Evolutionary conservation across 148 eudicot species (phyloP).

Genomic region (Hydrangea macrophylla): DNA sequence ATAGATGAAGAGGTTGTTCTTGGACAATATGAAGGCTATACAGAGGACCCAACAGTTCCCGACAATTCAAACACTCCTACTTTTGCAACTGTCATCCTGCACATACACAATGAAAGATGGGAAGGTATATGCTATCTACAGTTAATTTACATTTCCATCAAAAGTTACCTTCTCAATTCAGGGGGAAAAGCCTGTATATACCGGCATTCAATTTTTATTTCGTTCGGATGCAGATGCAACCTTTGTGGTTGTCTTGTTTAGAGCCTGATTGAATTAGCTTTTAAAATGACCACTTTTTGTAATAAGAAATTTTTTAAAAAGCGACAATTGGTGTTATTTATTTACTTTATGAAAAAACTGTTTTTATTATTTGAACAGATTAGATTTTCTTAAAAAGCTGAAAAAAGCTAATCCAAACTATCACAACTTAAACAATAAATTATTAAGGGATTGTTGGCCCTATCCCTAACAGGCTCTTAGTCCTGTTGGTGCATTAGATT

Average conservation of each 20-base stretch:
- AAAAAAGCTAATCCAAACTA: too few species aligned
- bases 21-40: slow-evolving; percentile 93
- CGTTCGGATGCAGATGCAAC: neutral
- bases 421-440: too few species aligned
- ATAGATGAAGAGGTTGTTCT: slow-evolving; percentile 88
- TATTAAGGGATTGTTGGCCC: too few species aligned
- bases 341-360: too few species aligned
- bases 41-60: slow-evolving; percentile 90
- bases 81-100: slow-evolving; percentile 74
- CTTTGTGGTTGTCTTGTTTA: neutral
- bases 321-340: too few species aligned
- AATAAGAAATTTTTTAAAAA: too few species aligned
- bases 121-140: slow-evolving; percentile 52
- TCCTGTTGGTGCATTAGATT: neutral
- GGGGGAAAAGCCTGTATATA: neutral
- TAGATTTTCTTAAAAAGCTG: too few species aligned
- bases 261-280: too few species aligned
- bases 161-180: neutral
- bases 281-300: too few species aligned
- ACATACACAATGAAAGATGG: slow-evolving; percentile 96
- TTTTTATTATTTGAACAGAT: too few species aligned
- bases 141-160: neutral
- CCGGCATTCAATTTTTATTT: neutral
- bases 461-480: too few species aligned
- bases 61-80: slow-evolving; percentile 87